Evolutionary conservation across 129 eudicot genomes (phyloP).

Genomic region (Helianthus tuberosus): DNA sequence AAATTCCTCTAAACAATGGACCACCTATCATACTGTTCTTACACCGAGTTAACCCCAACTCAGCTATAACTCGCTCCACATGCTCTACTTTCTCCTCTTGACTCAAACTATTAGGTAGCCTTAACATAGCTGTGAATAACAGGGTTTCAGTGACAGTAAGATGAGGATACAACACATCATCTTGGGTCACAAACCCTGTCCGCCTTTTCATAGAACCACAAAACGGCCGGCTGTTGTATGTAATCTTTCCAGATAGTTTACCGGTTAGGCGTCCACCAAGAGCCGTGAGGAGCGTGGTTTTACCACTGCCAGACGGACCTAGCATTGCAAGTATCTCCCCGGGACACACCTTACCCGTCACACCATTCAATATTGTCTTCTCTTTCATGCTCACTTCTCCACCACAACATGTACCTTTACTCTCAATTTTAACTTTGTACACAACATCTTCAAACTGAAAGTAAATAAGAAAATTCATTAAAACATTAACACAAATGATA

Average conservation of each 20-base stretch:
- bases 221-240: constrained; percentile 78
- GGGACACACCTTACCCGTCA: constrained; percentile 78
- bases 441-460: constrained; percentile 88
- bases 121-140: constrained; percentile 81
- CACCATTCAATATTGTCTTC: constrained; percentile 79
- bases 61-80: constrained; percentile 67
- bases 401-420: constrained; percentile 55
- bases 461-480: constrained; percentile 4
- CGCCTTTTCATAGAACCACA: constrained; percentile 80
- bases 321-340: constrained; percentile 96
- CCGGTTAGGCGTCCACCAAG: constrained; percentile 88
- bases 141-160: constrained; percentile 93
- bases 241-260: constrained; percentile 78
- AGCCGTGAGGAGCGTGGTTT: constrained; percentile 92
- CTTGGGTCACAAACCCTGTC: constrained; percentile 96
- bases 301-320: constrained; percentile 99
- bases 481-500: not conserved
- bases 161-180: constrained; percentile 90
- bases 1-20: constrained; percentile 87
- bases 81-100: constrained; percentile 66
- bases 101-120: constrained; percentile 67
- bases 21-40: constrained; percentile 95
- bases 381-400: constrained; percentile 55
- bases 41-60: constrained; percentile 73
- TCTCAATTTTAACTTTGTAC: constrained; percentile 59